Evolutionary conservation across 305 asterid species (phyloP).

Genomic region (Fraxinus ornus): DNA sequence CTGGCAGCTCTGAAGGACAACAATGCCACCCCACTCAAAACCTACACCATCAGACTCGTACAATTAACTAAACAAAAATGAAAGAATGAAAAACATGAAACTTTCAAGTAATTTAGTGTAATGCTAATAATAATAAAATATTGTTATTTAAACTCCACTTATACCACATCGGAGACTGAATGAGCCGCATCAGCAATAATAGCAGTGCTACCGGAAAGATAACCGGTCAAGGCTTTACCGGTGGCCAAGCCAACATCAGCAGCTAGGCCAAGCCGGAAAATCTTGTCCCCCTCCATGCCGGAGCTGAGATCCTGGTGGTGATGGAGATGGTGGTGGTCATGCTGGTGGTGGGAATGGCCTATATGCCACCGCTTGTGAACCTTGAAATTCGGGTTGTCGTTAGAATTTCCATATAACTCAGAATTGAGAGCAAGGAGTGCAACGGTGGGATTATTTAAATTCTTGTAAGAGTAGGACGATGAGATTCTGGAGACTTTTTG

Average conservation of each 20-base stretch:
- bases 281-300: constrained; percentile 75
- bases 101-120: not conserved
- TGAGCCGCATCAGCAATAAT: constrained; percentile 97
- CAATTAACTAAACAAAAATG: not conserved
- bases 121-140: not conserved
- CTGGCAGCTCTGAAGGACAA: constrained; percentile 80
- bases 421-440: constrained; percentile 26
- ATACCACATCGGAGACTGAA: constrained; percentile 93
- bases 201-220: constrained; percentile 89
- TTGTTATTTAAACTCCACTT: not conserved
- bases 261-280: constrained; percentile 85
- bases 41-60: constrained; percentile 46
- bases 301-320: constrained; percentile 37
- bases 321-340: constrained; percentile 36
- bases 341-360: constrained; percentile 65
- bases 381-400: constrained; percentile 50
- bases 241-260: constrained; percentile 89
- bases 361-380: constrained; percentile 72
- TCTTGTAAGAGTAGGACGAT: constrained; percentile 20
- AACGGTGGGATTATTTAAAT: constrained; percentile 17
- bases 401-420: constrained; percentile 24
- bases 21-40: constrained; percentile 95
- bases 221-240: constrained; percentile 81
- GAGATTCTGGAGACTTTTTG: constrained; percentile 29
- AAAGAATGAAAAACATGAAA: not conserved